Base-by-base conservation (phyloP, 1,139 yeast genomes). In the Spathaspora sp. region DNA sequence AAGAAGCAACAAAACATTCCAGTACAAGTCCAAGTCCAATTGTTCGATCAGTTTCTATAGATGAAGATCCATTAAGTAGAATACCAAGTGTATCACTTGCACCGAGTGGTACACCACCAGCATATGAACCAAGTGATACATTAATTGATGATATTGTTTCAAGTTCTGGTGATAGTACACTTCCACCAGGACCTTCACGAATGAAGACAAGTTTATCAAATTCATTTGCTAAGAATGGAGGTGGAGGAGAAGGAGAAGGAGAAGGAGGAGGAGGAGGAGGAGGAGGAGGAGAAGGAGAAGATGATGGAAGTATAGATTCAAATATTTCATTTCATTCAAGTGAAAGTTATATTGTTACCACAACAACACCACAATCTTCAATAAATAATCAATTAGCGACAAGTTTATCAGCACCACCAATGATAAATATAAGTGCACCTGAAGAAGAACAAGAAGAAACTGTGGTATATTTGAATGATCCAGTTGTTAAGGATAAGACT, bases 1-100 rank as follows among this genome's bases (percentile, higher is more conserved):
- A 82, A 57, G 84, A 82, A 54, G 87, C 85, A 1, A 15, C 15
- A 2, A 26, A 38, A 10, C 39, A 20, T 9, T 34, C 38, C 29
- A 11, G 63, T 61, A 0, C 65, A 72, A 0, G 37, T 67, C 1
- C 46, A 43, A 29, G 24, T 31, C 11, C 41, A 50, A 26, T 65
- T 2, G 63, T 66, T 16, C 51, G 76, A 41, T 63, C 77, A 1
- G 52, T 69, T 17, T 70, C 76, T 0, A 52, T 70, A 9, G 56
- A 59, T 1, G 74, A 68, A n/a, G 73, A 67, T 47, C 66, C 69
- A 1, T 47, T 71, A 17, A 67, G 72, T 47, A 53, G 75, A 42
- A 53, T 66, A 7, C 67, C 72, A 2, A 69, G 75, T 0, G 58
- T 68, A 7, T 36, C 17, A 6, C 26, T 41, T 2, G 42, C 43